Evolutionary conservation across 176 grass and related monocot species (phyloP).

Genomic region (Rhynchospora tenuis): DNA sequence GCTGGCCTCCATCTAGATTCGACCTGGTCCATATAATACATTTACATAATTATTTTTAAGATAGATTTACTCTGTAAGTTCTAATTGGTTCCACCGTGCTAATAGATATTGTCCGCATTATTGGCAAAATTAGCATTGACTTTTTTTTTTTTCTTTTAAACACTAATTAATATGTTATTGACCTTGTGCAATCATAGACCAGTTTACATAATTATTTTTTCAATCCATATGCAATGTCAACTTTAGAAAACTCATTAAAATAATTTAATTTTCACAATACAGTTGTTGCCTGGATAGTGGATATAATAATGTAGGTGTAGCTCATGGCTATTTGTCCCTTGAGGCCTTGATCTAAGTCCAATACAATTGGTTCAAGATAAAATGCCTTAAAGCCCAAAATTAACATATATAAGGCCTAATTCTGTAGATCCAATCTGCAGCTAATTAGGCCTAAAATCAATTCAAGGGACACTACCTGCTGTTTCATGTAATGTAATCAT

Average conservation of each 20-base stretch:
- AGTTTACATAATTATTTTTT: not conserved
- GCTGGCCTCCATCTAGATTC: slow-evolving; percentile 4
- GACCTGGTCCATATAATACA: not conserved
- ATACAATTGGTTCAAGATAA: not conserved
- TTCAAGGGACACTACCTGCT: no score
- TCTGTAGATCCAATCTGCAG: not conserved
- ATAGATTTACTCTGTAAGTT: not conserved
- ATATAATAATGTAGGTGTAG: not conserved
- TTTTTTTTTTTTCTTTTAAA: not conserved
- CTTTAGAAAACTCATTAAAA: not conserved
- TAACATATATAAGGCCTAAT: not conserved
- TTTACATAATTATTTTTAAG: not conserved
- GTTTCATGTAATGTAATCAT: no score
- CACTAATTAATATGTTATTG: not conserved
- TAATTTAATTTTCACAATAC: not conserved
- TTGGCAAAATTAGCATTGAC: not conserved
- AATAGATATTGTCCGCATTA: not conserved
- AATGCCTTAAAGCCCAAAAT: not conserved
- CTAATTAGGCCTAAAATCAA: not conserved
- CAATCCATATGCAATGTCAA: not conserved
- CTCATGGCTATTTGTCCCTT: not conserved
- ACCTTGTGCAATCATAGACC: not conserved
- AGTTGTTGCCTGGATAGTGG: not conserved
- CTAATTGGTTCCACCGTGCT: not conserved
- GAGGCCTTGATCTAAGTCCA: not conserved